Conservation (phyloP, 768 basidiomycete species). For the Pilatotrama ljubarskyi region DNA sequence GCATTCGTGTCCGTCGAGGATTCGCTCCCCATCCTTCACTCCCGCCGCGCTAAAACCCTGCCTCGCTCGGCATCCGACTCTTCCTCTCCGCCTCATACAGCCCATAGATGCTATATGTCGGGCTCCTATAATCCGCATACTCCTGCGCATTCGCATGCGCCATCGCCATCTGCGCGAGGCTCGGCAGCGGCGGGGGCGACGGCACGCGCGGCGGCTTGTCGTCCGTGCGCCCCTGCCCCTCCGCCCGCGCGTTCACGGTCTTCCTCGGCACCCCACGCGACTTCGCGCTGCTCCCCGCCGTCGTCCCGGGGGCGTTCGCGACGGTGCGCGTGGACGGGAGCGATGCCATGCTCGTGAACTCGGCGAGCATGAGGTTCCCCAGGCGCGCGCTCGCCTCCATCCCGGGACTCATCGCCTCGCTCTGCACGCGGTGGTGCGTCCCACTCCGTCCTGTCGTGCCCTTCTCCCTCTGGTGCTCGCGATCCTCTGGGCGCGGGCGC, state of each 20-base stretch:
- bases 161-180: conserved; percentile 76
- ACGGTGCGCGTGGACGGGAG: conserved; percentile 39
- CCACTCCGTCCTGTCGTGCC: no score
- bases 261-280: conserved; percentile 26
- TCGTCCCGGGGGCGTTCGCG: conserved; percentile 26
- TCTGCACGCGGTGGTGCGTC: conserved; percentile 30
- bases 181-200: conserved; percentile 72
- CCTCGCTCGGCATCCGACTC: conserved; percentile 37
- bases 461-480: neutral
- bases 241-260: conserved; percentile 28
- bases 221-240: conserved; percentile 32
- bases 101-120: conserved; percentile 82
- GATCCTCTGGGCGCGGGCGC: conserved; percentile 18
- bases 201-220: conserved; percentile 80
- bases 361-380: conserved; percentile 63
- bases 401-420: conserved; percentile 34
- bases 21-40: neutral
- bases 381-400: conserved; percentile 49
- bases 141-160: conserved; percentile 61
- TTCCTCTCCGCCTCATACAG: conserved; percentile 66
- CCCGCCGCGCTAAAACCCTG: conserved; percentile 28
- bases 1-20: neutral
- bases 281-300: conserved; percentile 15
- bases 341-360: conserved; percentile 40
- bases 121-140: conserved; percentile 69